These are phyloP conservation scores for Coffea eugenioides DNA, from an alignment of 257 asterid genomes.

Conservation along the genomic window DNA sequence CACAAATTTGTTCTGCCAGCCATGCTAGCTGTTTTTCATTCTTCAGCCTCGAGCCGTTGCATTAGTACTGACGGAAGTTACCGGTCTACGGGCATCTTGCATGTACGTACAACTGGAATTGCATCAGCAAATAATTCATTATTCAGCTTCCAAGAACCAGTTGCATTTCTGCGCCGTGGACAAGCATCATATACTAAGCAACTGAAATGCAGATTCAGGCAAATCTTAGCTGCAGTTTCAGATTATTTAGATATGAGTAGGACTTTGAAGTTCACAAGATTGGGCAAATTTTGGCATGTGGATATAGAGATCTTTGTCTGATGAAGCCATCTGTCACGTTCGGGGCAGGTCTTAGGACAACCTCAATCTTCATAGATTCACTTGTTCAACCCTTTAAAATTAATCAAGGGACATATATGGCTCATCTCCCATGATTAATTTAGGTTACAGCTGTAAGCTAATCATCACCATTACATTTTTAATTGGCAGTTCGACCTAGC, in stretches of 20 bases:
- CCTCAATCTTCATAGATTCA: slow-evolving; percentile 48
- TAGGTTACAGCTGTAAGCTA: slow-evolving; percentile 24
- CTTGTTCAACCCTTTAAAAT: slow-evolving; percentile 30
- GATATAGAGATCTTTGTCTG: slow-evolving; percentile 20
- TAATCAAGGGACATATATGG: neutral
- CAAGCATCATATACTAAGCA: neutral
- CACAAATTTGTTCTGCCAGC: neutral
- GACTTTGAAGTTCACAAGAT: slow-evolving; percentile 9
- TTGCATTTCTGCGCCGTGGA: neutral
- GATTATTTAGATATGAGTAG: neutral
- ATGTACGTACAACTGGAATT: neutral
- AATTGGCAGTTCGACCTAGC: neutral
- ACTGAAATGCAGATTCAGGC: slow-evolving; percentile 5
- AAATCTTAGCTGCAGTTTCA: slow-evolving; percentile 5
- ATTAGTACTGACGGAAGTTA: neutral
- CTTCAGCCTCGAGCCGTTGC: neutral
- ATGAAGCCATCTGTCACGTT: slow-evolving; percentile 14
- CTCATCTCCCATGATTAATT: neutral
- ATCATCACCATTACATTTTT: slow-evolving; percentile 5
- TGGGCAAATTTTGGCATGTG: slow-evolving; percentile 41
- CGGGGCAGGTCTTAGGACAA: slow-evolving; percentile 30
- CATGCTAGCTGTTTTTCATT: neutral
- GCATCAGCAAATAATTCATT: neutral
- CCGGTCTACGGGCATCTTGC: neutral
- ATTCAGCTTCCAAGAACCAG: neutral